phyloP scores from a whole-genome alignment of 164 flowering plant genomes.

The Chloranthus sessilifolius region DNA sequence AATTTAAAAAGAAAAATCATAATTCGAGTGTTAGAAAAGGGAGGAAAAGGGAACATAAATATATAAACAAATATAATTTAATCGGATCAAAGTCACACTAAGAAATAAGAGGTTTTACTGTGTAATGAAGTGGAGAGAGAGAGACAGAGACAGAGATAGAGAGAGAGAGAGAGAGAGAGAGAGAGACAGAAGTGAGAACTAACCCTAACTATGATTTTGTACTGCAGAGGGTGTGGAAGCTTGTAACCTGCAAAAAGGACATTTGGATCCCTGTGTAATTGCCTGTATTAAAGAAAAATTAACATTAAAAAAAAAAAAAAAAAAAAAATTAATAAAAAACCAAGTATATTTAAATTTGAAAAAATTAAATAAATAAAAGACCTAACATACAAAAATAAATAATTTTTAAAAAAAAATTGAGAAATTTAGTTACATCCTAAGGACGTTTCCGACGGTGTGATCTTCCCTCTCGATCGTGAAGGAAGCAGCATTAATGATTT shows the following conservation, averaged over 20 bases:
- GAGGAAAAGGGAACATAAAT: too few species aligned
- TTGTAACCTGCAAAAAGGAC: slow-evolving; percentile 95
- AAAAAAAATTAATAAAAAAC: background rate
- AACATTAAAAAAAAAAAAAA: background rate
- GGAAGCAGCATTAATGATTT: slow-evolving; percentile 93
- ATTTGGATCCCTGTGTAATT: slow-evolving; percentile 83
- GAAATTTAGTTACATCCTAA: slow-evolving; percentile 60
- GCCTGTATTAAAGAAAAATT: slow-evolving; percentile 42
- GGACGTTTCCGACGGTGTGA: slow-evolving; percentile 88
- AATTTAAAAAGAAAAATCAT: too few species aligned
- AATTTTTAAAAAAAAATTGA: background rate
- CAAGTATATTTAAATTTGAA: background rate
- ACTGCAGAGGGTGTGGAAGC: slow-evolving; percentile 98
- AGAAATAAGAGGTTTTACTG: too few species aligned
- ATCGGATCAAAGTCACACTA: too few species aligned
- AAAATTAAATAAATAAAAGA: background rate
- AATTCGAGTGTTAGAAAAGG: too few species aligned
- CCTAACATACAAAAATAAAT: background rate
- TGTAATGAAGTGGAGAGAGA: too few species aligned
- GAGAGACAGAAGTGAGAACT: slow-evolving; percentile 16
- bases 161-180: too few species aligned
- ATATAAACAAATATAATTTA: too few species aligned
- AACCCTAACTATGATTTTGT: slow-evolving; percentile 91
- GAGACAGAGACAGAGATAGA: too few species aligned
- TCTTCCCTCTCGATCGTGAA: slow-evolving; percentile 95